Conservation (phyloP, 1,139 yeast species). For the Geotrichum citri-aurantii region DNA sequence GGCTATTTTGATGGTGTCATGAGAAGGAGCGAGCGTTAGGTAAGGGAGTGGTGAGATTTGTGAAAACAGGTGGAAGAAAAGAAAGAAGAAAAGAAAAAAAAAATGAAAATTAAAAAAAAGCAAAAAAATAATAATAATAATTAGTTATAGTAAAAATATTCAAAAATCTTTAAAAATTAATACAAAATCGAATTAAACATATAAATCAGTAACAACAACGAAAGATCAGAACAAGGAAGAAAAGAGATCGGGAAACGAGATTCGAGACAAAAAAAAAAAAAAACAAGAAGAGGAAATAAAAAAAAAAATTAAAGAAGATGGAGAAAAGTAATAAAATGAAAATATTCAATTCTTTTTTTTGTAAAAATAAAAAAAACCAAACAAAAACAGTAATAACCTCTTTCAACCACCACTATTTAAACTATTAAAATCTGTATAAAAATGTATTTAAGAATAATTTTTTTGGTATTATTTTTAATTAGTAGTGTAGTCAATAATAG, state of each 20-base stretch:
- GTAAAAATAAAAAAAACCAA: no score
- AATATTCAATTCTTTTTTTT: no score
- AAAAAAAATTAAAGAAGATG: neutral
- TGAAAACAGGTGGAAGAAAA: neutral
- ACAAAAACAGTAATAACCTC: no score
- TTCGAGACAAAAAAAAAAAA: neutral
- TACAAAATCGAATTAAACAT: no score
- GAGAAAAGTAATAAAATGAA: conserved; percentile 3
- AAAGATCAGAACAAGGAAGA: neutral
- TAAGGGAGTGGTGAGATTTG: neutral
- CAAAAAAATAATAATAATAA: neutral
- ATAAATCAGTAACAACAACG: neutral
- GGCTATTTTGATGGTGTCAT: neutral
- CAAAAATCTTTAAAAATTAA: no score
- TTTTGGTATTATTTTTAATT: neutral
- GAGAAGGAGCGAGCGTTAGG: neutral
- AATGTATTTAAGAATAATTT: neutral
- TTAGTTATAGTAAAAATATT: neutral
- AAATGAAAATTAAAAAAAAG: neutral
- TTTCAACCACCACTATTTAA: neutral
- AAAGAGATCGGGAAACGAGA: neutral
- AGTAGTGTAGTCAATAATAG: neutral
- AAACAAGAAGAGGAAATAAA: neutral
- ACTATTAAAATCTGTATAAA: neutral
- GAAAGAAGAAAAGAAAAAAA: neutral